Base-by-base conservation (phyloP, 208 protist species). In the Herpetomonas samuelpessoai region DNA sequence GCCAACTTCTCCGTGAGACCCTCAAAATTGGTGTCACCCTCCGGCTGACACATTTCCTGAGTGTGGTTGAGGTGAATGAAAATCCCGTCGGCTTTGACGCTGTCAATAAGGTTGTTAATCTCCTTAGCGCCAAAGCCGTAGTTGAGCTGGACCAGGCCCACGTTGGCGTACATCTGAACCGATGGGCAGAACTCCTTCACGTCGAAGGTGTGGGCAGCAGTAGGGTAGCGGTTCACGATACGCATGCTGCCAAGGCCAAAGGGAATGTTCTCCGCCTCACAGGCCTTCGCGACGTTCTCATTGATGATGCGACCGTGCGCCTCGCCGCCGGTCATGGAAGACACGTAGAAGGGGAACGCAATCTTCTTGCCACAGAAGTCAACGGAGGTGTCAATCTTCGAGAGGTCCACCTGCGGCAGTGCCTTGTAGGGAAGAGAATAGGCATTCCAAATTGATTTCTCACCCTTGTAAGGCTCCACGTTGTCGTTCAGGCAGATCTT, bases 61-160 rank as follows among this genome's bases (percentile, higher is more conserved):
- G 80, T 88, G 74, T 94, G 91, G 71, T 96, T 96, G 12, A 96
- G 67, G 62, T 96, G 91, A 44, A 96, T 91, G 70, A 92, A 96
- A 12, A 96, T 68, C 16, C 84, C 91, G 45, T 96, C 91, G 7
- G 91, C 91, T 3, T 83, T 76, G 16, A 96, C 86, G 26, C 65
- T 74, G 50, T 91, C 66, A 18, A 95, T 72, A 16, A 96, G 68
- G 24, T 87, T 83, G 61, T 94, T 95, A 28, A 96, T 63, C 63
- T 96, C 86, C 29, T 76, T 74, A 3, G 72, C 72, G 21, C 87
- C 88, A 47, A 96, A 94, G n/a, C 91, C 91, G 69, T 96, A 96
- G 74, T 96, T 96, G 31, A 96, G 68, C 70, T 96, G 91, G 26
- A 96, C 91, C 12, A 96, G 75, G 2, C 91, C 91, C 48, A 96